Base-by-base conservation (phyloP, 2,329 filamentous ascomycete genomes). In the Fusarium cicatricum region DNA sequence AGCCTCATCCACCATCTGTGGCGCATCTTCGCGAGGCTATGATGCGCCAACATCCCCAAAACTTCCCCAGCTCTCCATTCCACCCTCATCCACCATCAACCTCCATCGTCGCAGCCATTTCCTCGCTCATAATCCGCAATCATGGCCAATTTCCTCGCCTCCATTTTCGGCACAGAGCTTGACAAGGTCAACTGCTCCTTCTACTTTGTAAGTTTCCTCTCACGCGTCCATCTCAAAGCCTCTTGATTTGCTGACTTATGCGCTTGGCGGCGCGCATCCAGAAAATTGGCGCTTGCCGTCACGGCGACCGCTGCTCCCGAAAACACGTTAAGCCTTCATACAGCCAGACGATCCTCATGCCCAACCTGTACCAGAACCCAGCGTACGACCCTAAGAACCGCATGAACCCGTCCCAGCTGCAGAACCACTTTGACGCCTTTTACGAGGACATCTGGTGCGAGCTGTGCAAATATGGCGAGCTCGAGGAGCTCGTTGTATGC, bases 401-500 rank as follows among this genome's bases (percentile, higher is more conserved):
- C 80, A 97, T 99, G 90, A 97, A 96, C 80, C 81, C 92, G 7
- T 89, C 87, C 68, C 95, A 99, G 82, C 89, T 98, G 75, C 94
- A 97, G 79, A 97, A 97, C 81, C 95, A 99, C 85, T 99, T 99
- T 75, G 95, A 99, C 78, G 95, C 95, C 72, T 99, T 99, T 78
- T 99, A 99, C 83, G 95, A 99, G 81, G 95, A 99, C 76, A 92
- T 99, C 66, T 99, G 95, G 94, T 98, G 94, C 80, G 95, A 99
- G 85, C 91, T 99, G 82, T 98, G 95, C 89, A 92, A 96, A 79
- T 99, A 96, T 76, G 95, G 95, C 67, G 92, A 98, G 79, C 84
- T 98, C 31, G 95, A 99, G 79, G 95, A 99, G 80, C 86, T 99
- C 11, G 95, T 99, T 11, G 94, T 99, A 3, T 99, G 95, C 79